Evolutionary conservation across 768 basidiomycete species (phyloP), one percentile per base, ranked within the genome.

Genomic region (Trametes cinnabarina): DNA sequence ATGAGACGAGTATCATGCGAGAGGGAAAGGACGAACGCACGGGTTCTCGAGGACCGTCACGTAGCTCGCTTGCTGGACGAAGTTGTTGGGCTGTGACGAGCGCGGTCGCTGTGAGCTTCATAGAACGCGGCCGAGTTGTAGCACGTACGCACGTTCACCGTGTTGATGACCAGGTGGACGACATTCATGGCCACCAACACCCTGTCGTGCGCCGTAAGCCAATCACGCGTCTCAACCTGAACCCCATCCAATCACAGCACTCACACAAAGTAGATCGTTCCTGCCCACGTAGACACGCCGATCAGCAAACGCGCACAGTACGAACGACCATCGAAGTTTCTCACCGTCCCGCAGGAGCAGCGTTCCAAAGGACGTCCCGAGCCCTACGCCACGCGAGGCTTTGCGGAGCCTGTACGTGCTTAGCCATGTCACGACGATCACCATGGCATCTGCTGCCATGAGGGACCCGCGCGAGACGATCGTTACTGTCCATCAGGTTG

Each of bases 1-100:
- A n/a, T n/a, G n/a, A n/a, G n/a, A n/a, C n/a, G n/a, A n/a, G n/a
- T n/a, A n/a, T n/a, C n/a, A n/a, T n/a, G n/a, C n/a, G 39, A 22
- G 39, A 20, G 19, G 22, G 37, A 40, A 3, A 32, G 2, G 15
- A 32, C 6, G 26, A 3, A 30, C 55, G 20, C 34, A 56, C 55
- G 56, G 43, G 41, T 57, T 57, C 42, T 51, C 49, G 20, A 57
- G 49, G 30, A 57, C 40, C 19, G 50, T 51, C 6, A 57, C 56
- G 40, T 57, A 51, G 44, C 50, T 51, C 14, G 56, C 56, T 37
- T 51, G 56, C 32, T 57, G 56, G 14, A 51, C 48, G 17, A 51
- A 15, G 49, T 51, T 46, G 49, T 51, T 51, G 25, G 50, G 49
- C 56, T 57, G 3, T 12, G 2, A 12, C 20, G 14, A 37, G n/a